Percentiles rank a stretch among this genome's conserved stretches.
phyloP scores from a whole-genome alignment of 2,329 filamentous ascomycete genomes.

The Fusarium anthophilum region DNA sequence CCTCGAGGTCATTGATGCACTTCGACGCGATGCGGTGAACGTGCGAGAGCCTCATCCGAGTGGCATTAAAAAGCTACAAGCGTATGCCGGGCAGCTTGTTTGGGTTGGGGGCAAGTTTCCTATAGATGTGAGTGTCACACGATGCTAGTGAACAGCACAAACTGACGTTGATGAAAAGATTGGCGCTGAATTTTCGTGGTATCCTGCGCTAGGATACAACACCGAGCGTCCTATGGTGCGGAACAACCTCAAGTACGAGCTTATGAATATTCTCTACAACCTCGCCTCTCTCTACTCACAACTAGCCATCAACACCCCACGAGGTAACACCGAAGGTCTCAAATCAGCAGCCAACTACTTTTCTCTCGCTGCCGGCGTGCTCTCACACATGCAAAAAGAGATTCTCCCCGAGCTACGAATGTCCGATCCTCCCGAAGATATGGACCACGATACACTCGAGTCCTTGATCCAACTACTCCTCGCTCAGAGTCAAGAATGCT shows the following conservation, averaged over 20 bases:
- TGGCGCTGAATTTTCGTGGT: conserved; percentile 96
- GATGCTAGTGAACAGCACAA: neutral
- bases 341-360: conserved; percentile 92
- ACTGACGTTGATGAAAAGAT: conserved; percentile 67
- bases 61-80: conserved; percentile 86
- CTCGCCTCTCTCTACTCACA: conserved; percentile 94
- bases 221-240: conserved; percentile 74
- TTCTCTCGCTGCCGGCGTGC: conserved; percentile 84
- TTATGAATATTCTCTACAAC: conserved; percentile 93
- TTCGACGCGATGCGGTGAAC: conserved; percentile 87
- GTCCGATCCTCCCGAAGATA: conserved; percentile 88
- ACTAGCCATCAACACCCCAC: conserved; percentile 82
- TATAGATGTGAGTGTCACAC: conserved; percentile 73
- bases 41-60: conserved; percentile 88
- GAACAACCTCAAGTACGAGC: conserved; percentile 80
- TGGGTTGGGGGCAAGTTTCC: conserved; percentile 97
- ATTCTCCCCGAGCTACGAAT: conserved; percentile 84
- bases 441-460: conserved; percentile 89
- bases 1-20: conserved; percentile 80
- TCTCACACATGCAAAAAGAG: conserved; percentile 78
- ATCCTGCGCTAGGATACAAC: conserved; percentile 91
- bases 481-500: conserved; percentile 95
- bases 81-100: conserved; percentile 90
- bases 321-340: conserved; percentile 81
- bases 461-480: conserved; percentile 85